phyloP scores from a whole-genome alignment of 345 rosid species.

The Eucalyptus curtisii region DNA sequence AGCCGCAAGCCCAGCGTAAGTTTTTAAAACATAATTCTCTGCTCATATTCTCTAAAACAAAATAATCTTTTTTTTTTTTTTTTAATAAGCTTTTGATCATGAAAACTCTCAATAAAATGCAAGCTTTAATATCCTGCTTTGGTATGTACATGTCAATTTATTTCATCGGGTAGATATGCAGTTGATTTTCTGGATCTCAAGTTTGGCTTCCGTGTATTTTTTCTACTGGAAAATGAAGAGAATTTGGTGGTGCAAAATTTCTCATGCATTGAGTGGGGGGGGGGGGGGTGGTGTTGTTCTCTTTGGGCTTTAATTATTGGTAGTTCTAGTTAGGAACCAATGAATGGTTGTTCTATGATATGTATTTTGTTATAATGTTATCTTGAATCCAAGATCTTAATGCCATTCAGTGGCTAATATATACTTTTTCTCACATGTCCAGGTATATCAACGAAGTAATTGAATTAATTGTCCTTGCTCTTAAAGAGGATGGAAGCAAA shows the following conservation, averaged over 20 bases:
- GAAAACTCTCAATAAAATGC: neutral
- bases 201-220: too few relatives aligned
- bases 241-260: neutral
- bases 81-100: neutral
- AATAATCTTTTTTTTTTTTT: neutral
- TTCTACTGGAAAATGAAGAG: neutral
- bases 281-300: too few relatives aligned
- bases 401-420: neutral
- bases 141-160: neutral
- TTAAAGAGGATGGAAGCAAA: conserved; percentile 28
- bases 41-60: neutral
- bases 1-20: conserved; percentile 85
- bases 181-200: too few relatives aligned
- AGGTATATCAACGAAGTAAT: conserved; percentile 90
- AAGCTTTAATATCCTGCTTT: neutral
- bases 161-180: too few relatives aligned
- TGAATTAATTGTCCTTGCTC: conserved; percentile 50
- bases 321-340: neutral
- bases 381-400: neutral
- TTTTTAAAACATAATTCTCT: neutral
- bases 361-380: neutral
- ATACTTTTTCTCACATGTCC: neutral
- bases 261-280: neutral
- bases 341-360: neutral
- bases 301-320: neutral